Percentiles rank a stretch among this genome's conserved stretches.
Evolutionary conservation across 495 filamentous ascomycete genomes (phyloP).

Genomic region (Tuber borchii): DNA sequence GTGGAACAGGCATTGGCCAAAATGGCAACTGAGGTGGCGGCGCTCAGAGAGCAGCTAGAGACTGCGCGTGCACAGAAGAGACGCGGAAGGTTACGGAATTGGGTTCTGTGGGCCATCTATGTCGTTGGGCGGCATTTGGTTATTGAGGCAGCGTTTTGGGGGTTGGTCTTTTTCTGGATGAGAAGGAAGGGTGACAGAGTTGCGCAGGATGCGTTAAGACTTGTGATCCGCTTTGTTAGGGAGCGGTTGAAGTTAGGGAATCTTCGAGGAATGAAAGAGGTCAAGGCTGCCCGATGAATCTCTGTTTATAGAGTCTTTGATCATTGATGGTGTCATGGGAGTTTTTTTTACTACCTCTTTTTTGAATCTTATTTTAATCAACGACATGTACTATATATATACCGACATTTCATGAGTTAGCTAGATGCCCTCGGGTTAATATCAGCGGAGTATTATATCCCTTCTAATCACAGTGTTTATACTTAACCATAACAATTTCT

Average conservation of each 20-base stretch:
- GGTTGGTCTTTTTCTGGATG: conserved; percentile 70
- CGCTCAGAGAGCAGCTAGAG: conserved; percentile 87
- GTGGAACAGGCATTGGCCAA: conserved; percentile 83
- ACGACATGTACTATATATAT: background rate
- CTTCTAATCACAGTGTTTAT: background rate
- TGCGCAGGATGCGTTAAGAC: conserved; percentile 67
- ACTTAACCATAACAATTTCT: background rate
- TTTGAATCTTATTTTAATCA: background rate
- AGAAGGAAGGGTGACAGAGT: conserved; percentile 66
- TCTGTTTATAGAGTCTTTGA: background rate
- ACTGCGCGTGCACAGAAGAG: conserved; percentile 54
- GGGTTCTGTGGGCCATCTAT: conserved; percentile 67
- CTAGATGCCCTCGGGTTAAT: background rate
- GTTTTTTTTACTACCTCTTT: background rate
- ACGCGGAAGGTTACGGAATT: conserved; percentile 54
- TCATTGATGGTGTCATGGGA: background rate
- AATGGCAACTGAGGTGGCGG: conserved; percentile 87
- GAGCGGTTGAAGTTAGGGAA: conserved; percentile 53
- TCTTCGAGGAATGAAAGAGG: conserved; percentile 10
- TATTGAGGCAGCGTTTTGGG: conserved; percentile 63
- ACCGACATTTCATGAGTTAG: background rate
- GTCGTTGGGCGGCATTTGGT: conserved; percentile 63
- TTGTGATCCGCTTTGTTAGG: conserved; percentile 57
- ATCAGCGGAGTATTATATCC: background rate
- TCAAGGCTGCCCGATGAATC: conserved; percentile 1